A percentile compares a stretch with the other conserved stretches of the same genome.
These are phyloP conservation scores for Mycena alexandri DNA, from an alignment of 768 basidiomycete species.

Conservation along the genomic window DNA sequence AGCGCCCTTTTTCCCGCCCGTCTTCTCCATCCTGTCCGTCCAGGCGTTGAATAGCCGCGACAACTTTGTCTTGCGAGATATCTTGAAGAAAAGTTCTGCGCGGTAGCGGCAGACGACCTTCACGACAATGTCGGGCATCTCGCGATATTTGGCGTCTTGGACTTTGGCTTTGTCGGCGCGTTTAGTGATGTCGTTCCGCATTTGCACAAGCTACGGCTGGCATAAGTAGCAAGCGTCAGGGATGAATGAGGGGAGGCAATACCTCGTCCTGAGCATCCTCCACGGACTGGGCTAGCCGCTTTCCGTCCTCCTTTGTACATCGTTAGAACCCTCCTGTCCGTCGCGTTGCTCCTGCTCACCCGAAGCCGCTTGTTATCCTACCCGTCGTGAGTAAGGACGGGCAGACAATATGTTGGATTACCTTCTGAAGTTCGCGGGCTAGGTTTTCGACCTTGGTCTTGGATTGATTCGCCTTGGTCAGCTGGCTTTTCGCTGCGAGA, in stretches of 20 bases:
- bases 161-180: slow-evolving; percentile 83
- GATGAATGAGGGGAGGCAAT: slow-evolving; percentile 28
- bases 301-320: slow-evolving; percentile 80
- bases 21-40: slow-evolving; percentile 89
- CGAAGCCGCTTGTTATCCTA: slow-evolving; percentile 92
- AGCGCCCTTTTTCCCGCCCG: slow-evolving; percentile 59
- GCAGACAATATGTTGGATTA: slow-evolving; percentile 45
- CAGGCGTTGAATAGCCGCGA: slow-evolving; percentile 87
- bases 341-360: slow-evolving; percentile 57
- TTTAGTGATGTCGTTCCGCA: slow-evolving; percentile 86
- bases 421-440: slow-evolving; percentile 91
- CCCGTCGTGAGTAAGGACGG: slow-evolving; percentile 13
- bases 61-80: slow-evolving; percentile 90
- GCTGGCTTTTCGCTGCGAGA: slow-evolving; percentile 79
- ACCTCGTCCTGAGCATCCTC: slow-evolving; percentile 91
- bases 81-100: slow-evolving; percentile 93
- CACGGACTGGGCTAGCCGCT: slow-evolving; percentile 82
- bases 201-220: slow-evolving; percentile 71
- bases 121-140: slow-evolving; percentile 91
- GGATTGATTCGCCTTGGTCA: slow-evolving; percentile 90
- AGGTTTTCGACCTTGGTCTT: slow-evolving; percentile 93
- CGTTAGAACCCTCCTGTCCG: slow-evolving; percentile 37
- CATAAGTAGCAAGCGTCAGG: slow-evolving; percentile 21
- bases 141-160: slow-evolving; percentile 85
- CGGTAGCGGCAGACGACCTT: slow-evolving; percentile 92